A percentile compares a stretch with the other conserved stretches of the same genome.
Conservation (phyloP, 176 grass and related monocot genomes). For the Oryza brachyantha region DNA sequence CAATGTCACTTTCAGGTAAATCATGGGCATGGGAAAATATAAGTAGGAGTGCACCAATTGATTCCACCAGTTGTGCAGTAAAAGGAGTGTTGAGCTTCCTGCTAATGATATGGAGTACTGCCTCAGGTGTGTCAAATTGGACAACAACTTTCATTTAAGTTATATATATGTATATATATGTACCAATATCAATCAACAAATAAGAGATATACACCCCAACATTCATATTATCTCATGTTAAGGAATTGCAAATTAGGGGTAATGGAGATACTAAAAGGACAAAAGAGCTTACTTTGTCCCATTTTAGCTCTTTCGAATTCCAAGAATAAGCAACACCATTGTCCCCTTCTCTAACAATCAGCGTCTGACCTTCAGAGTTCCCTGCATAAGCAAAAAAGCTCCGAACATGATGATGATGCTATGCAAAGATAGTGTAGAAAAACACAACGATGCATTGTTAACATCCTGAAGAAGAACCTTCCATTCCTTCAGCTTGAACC, state of each 20-base stretch:
- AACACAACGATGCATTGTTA: neutral
- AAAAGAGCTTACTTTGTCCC: slow-evolving; percentile 74
- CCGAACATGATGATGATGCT: neutral
- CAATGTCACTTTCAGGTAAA: slow-evolving; percentile 3
- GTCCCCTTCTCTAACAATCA: slow-evolving; percentile 89
- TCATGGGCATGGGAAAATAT: neutral
- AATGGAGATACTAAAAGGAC: slow-evolving; percentile 3
- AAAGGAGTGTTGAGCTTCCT: neutral
- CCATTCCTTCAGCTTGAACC: neutral
- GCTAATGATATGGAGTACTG: neutral
- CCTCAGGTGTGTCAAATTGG: neutral
- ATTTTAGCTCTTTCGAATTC: slow-evolving; percentile 76
- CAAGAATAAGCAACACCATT: slow-evolving; percentile 97
- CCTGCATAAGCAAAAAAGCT: slow-evolving; percentile 50
- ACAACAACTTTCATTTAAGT: neutral
- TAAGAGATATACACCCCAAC: neutral
- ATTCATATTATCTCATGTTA: slow-evolving; percentile 8
- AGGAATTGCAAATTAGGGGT: neutral
- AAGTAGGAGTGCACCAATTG: neutral
- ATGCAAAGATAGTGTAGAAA: neutral
- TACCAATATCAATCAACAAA: slow-evolving; percentile 12
- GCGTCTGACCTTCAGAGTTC: slow-evolving; percentile 69
- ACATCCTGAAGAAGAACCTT: neutral
- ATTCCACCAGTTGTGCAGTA: neutral
- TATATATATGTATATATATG: slow-evolving; percentile 13